These are phyloP conservation scores for Talaromyces sp. DNA, from an alignment of 2,329 filamentous ascomycete genomes.

Conservation along the genomic window DNA sequence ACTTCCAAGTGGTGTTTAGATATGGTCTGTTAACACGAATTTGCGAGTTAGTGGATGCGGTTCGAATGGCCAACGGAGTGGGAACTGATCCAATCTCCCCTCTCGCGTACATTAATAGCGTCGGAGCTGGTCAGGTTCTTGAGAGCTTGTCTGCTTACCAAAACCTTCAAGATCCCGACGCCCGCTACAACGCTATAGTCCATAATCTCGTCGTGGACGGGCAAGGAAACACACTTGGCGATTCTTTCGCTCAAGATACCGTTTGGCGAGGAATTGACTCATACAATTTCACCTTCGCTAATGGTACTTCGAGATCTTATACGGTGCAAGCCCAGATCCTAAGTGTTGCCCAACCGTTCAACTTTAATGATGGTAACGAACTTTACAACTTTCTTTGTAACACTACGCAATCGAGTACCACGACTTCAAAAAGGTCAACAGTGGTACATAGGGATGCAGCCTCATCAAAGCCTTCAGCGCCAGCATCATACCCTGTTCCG, in stretches of 20 bases:
- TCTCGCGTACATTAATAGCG: constrained; percentile 56
- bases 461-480: neutral
- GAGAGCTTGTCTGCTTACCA: constrained; percentile 48
- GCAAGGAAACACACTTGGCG: neutral
- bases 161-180: constrained; percentile 55
- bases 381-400: neutral
- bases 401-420: neutral
- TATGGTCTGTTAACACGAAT: neutral
- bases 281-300: constrained; percentile 13
- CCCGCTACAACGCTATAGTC: constrained; percentile 43
- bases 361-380: neutral
- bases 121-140: constrained; percentile 47
- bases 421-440: neutral
- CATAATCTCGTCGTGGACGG: neutral
- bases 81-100: constrained; percentile 41
- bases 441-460: neutral
- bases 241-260: neutral
- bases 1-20: neutral
- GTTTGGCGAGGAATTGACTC: constrained; percentile 5
- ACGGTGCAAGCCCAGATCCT: neutral
- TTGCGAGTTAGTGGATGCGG: neutral
- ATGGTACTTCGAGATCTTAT: neutral
- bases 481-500: constrained; percentile 17
- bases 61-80: constrained; percentile 28
- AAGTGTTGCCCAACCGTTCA: neutral